phyloP scores from a whole-genome alignment of 805 yeast genomes.

The Jamesozyma piceae region DNA sequence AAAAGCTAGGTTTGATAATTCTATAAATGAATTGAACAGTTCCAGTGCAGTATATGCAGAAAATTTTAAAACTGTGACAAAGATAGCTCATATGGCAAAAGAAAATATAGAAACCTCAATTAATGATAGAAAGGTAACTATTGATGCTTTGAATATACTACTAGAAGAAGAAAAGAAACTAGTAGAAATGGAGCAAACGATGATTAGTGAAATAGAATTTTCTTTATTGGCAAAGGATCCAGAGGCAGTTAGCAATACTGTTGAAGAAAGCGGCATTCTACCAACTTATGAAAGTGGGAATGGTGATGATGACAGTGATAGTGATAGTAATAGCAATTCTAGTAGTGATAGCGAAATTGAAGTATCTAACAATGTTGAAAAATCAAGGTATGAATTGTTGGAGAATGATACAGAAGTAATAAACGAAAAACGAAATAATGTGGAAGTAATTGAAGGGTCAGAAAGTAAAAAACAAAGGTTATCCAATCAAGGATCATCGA shows the following conservation, averaged over 20 bases:
- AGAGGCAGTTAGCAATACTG: constrained; percentile 2
- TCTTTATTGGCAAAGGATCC: constrained; percentile 22
- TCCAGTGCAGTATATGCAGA: constrained; percentile 23
- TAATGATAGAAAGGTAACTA: constrained; percentile 19
- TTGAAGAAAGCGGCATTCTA: constrained; percentile 14
- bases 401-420: neutral
- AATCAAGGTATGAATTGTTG: neutral
- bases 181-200: constrained; percentile 24
- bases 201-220: constrained; percentile 22
- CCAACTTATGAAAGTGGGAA: constrained; percentile 25
- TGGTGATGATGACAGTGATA: constrained; percentile 15
- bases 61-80: constrained; percentile 25
- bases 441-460: neutral
- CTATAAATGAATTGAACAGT: constrained; percentile 21
- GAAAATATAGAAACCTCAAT: constrained; percentile 25
- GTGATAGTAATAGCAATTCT: constrained; percentile 4
- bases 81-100: constrained; percentile 25
- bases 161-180: constrained; percentile 20
- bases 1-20: constrained; percentile 23
- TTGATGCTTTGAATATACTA: constrained; percentile 19
- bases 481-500: neutral
- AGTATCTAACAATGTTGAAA: neutral
- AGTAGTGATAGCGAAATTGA: neutral
- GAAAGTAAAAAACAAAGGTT: neutral
- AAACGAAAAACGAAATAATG: neutral